Base-by-base conservation (phyloP, 73 alveolate species). In the Breviolum minutum region DNA sequence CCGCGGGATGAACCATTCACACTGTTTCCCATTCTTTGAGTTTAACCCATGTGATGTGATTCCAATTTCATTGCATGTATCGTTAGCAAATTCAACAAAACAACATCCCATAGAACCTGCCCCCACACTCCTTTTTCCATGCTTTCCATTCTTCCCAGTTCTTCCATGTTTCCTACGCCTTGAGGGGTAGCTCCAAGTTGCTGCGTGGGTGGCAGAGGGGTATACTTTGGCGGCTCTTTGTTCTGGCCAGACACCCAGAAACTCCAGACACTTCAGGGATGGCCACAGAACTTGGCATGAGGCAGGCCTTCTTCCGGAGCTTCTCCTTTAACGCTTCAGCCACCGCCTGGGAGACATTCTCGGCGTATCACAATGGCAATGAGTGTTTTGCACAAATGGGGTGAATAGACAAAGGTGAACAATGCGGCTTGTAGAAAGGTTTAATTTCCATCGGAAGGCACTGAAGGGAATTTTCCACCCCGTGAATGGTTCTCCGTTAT, bases 391-490 rank as follows among this genome's bases (percentile, higher is more conserved):
- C 24, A 40, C 54, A 40, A 40, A 40, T 40, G 54, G 77, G 77
- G 24, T 68, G 77, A 68, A 14, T 68, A 22, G 17, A 14, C 24
- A 17, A 17, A 22, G 77, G 24, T 68, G 17, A 14, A 17, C 77
- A 4, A 14, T 68, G 77, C 77, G 1, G 96, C n/a, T n/a, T n/a
- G n/a, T n/a, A n/a, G 96, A 70, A 89, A 89, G 26, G 48, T 26
- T 19, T 70, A 68, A 19, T 60, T 89, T 62, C 79, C 96, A 11
- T 81, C 89, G 30, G 89, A 81, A 24, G 93, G 93, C 24, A 20
- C 95, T 84, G 0, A 87, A 26, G 12, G 95, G 95, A 19, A 87
- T 64, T 60, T 30, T 87, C 64, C 61, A 32, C 5, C 95, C 95
- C 7, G 61, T 69, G 66, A 87, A 87, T 10, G 95, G 84, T 54